Evolutionary conservation across 2,329 filamentous ascomycete species (phyloP).

Genomic region (Aspergillus fumigatus): DNA sequence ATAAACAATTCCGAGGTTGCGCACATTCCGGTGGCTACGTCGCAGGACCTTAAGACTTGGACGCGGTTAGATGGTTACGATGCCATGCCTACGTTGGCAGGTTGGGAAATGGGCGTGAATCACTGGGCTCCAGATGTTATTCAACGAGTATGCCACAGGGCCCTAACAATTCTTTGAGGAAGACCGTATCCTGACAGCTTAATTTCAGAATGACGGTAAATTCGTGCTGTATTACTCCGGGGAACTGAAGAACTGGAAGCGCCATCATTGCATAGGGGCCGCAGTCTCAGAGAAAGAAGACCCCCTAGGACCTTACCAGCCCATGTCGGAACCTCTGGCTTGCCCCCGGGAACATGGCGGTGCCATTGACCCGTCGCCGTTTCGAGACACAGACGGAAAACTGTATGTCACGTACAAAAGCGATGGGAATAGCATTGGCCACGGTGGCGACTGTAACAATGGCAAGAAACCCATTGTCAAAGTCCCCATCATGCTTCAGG

Average conservation of each 20-base stretch:
- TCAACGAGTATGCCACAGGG: constrained; percentile 30
- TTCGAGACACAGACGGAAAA: constrained; percentile 49
- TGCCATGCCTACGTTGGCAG: constrained; percentile 46
- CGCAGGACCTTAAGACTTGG: constrained; percentile 44
- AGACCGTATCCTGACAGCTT: not conserved
- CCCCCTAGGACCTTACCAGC: constrained; percentile 43
- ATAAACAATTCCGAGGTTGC: constrained; percentile 13
- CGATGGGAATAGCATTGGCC: constrained; percentile 54
- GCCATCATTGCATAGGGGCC: constrained; percentile 54
- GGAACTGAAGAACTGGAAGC: constrained; percentile 33
- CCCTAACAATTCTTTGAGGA: not conserved
- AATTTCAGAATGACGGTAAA: constrained; percentile 34
- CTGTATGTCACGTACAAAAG: constrained; percentile 61
- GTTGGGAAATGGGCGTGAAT: constrained; percentile 50
- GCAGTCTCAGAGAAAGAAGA: constrained; percentile 38
- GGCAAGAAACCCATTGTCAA: constrained; percentile 31
- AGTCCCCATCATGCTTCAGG: constrained; percentile 36
- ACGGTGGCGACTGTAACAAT: constrained; percentile 42
- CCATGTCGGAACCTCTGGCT: constrained; percentile 44
- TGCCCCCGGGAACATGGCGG: constrained; percentile 53
- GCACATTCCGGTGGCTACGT: constrained; percentile 52
- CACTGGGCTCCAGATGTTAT: constrained; percentile 60
- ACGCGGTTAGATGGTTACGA: constrained; percentile 45
- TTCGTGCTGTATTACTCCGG: constrained; percentile 59
- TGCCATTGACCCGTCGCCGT: constrained; percentile 59